Base-by-base conservation (phyloP, 192 early-diverging fungal genomes). In the Phycomyces blakesleeanus region DNA sequence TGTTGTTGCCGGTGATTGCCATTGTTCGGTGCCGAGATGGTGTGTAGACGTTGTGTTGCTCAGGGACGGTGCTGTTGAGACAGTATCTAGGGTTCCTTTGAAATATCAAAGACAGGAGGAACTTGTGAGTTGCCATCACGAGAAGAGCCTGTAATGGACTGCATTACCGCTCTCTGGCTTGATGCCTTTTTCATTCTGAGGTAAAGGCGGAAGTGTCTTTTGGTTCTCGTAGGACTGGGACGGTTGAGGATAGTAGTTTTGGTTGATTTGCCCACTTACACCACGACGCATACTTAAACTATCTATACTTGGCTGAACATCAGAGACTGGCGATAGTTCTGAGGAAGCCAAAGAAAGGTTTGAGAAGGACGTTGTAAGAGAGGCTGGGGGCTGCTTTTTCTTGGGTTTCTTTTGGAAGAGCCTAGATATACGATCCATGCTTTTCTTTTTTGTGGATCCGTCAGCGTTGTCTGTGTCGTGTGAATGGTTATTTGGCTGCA, bases 331-430 rank as follows among this genome's bases (percentile, higher is more conserved):
- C 22, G 51, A 61, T 26, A 41, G 44, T 3, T 44, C 51, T 41
- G 20, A 52, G n/a, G 51, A 54, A 25, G 44, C 44, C 12, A 63
- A 39, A 18, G 51, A n/a, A 10, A 51, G 61, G 25, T 54, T 51
- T 9, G 61, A 63, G 3, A 63, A 54, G 18, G 61, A 63, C 22
- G 39, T 54, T 25, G 61, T 47, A 12, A 47, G 34, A 40, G 61
- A 63, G 34, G 53, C 39, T 22, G 61, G 51, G 18, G 50, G 14
- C 18, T 16, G 22, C 38, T 39, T 54, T 34, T 54, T 54, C 41
- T 61, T 61, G 27, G 59, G 59, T 15, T 63, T 63, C 61, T 63
- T 63, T 41, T 63, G 61, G 53, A 63, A 63, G 38, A 63, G 34
- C 29, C 51, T 63, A 15, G 61, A 63, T 22, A 63, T 54, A 40